Conservation (phyloP, 169 alveolate genomes). For the Ichthyophthirius multifiliis region DNA sequence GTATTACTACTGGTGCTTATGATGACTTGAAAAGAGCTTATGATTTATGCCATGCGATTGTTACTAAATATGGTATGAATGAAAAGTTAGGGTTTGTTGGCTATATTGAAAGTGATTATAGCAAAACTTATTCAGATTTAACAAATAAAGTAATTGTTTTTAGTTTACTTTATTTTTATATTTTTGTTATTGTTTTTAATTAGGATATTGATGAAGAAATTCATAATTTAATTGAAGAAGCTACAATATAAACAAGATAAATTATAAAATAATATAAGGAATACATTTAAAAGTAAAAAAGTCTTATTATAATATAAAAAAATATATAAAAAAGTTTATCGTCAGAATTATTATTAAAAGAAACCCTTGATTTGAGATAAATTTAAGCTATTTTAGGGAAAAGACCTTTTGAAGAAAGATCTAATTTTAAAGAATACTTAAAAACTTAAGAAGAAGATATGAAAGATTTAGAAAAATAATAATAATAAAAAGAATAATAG, state of each 20-base stretch:
- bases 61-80: constrained; percentile 67
- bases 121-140: constrained; percentile 48
- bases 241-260: constrained; percentile 41
- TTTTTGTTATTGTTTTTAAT: not conserved
- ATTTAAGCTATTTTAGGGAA: constrained; percentile 60
- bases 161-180: not conserved
- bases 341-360: constrained; percentile 47
- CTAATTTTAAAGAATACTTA: constrained; percentile 28
- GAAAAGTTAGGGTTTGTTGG: constrained; percentile 47
- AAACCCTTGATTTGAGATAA: constrained; percentile 55
- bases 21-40: constrained; percentile 66
- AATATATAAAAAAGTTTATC: constrained; percentile 26
- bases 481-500: not conserved
- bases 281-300: constrained; percentile 22
- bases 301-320: not conserved
- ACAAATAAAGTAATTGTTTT: constrained; percentile 31
- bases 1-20: constrained; percentile 71
- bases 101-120: constrained; percentile 49
- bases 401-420: constrained; percentile 55
- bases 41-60: constrained; percentile 51
- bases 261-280: constrained; percentile 39
- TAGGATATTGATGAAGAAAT: constrained; percentile 54
- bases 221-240: constrained; percentile 34
- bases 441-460: constrained; percentile 22
- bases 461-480: not conserved